phyloP scores from a whole-genome alignment of 441 rosid genomes.

The Isatis lusitanica region DNA sequence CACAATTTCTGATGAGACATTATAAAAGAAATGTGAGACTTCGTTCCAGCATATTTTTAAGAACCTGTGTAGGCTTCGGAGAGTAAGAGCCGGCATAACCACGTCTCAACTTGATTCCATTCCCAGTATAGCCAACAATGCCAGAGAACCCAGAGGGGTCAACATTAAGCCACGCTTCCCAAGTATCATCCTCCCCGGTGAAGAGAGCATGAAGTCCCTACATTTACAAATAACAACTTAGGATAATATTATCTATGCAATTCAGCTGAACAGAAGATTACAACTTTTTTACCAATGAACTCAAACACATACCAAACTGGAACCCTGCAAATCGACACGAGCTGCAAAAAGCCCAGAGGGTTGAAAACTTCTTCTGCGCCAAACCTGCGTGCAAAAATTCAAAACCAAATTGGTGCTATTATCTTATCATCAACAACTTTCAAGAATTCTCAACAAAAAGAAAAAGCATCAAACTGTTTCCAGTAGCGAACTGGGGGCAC shows the following conservation, averaged over 20 bases:
- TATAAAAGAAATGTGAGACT: neutral
- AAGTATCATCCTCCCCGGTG: slow-evolving; percentile 92
- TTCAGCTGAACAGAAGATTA: slow-evolving; percentile 3
- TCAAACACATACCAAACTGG: slow-evolving; percentile 61
- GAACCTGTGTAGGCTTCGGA: slow-evolving; percentile 87
- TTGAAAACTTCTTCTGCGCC: slow-evolving; percentile 95
- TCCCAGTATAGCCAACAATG: slow-evolving; percentile 63
- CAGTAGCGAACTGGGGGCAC: neutral
- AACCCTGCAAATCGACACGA: slow-evolving; percentile 91
- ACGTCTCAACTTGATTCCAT: slow-evolving; percentile 85
- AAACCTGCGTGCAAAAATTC: slow-evolving; percentile 54
- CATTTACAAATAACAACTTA: slow-evolving; percentile 30
- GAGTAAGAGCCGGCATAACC: slow-evolving; percentile 77
- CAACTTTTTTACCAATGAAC: slow-evolving; percentile 7
- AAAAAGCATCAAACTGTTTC: neutral
- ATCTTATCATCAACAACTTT: neutral
- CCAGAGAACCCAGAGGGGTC: slow-evolving; percentile 81
- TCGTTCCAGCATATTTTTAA: neutral
- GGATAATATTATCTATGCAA: slow-evolving; percentile 17
- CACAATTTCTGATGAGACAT: neutral
- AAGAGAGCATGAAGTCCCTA: slow-evolving; percentile 95
- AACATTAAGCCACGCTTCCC: slow-evolving; percentile 96
- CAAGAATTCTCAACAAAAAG: neutral
- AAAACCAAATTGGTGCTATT: slow-evolving; percentile 24
- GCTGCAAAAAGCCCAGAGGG: slow-evolving; percentile 98